phyloP scores from a whole-genome alignment of 2,329 filamentous ascomycete genomes.

The Akanthomyces dipterigenus region DNA sequence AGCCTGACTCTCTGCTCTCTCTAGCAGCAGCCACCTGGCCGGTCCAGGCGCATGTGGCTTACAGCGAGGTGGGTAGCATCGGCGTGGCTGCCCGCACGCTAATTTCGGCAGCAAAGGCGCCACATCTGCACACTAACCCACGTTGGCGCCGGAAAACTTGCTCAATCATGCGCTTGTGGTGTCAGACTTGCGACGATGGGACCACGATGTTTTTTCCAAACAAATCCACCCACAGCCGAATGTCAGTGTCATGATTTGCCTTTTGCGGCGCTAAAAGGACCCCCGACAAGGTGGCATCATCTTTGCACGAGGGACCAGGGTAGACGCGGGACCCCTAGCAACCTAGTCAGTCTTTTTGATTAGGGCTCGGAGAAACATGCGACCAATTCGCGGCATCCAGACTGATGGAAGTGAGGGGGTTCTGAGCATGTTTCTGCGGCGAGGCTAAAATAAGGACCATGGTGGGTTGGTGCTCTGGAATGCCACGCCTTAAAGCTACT shows the following conservation, averaged over 20 bases:
- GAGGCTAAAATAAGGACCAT: background rate
- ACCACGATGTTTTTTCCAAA: background rate
- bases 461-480: background rate
- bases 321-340: background rate
- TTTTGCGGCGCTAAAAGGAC: background rate
- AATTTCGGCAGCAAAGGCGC: background rate
- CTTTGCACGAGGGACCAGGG: too few relatives aligned
- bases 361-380: background rate
- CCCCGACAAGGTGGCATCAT: background rate
- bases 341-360: too few relatives aligned
- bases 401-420: background rate
- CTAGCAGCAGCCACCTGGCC: too few relatives aligned
- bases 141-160: constrained; percentile 1
- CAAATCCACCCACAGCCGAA: too few relatives aligned
- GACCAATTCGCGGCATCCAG: background rate
- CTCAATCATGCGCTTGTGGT: constrained; percentile 9
- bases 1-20: too few relatives aligned
- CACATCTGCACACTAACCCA: background rate
- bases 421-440: constrained; percentile 5
- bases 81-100: background rate
- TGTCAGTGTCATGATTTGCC: too few relatives aligned
- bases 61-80: too few relatives aligned
- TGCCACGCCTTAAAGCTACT: background rate
- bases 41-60: too few relatives aligned
- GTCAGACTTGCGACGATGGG: background rate